phyloP scores from a whole-genome alignment of 2,329 filamentous ascomycete species.

The Fusarium odoratissimum region DNA sequence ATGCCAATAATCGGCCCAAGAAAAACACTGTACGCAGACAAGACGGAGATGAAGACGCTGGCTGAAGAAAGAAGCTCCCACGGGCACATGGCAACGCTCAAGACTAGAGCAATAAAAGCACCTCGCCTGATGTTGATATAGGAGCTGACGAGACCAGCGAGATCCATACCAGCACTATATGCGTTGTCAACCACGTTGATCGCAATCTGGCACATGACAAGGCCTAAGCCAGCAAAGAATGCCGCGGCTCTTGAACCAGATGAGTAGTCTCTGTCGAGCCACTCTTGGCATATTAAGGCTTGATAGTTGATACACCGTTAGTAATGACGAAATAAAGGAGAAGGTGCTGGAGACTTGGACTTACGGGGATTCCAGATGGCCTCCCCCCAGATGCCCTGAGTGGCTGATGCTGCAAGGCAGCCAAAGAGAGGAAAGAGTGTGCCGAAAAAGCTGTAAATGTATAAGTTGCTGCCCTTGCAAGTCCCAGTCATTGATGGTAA shows the following conservation, averaged over 20 bases:
- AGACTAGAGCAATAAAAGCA: not conserved
- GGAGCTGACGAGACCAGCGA: not conserved
- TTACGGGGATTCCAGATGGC: not conserved
- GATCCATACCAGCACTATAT: not conserved
- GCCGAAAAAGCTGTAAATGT: not conserved
- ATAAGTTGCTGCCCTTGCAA: fast-evolving
- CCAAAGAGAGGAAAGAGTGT: not conserved
- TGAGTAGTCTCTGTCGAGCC: not conserved
- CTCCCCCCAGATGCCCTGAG: fast-evolving
- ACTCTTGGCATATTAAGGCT: not conserved
- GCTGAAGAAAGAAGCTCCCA: not conserved
- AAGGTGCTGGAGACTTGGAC: fast-evolving
- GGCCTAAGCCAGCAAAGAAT: not conserved
- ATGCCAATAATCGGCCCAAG: not conserved
- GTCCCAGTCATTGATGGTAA: fast-evolving
- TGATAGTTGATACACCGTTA: not conserved
- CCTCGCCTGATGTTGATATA: not conserved
- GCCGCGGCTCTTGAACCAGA: not conserved
- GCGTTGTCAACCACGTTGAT: not conserved
- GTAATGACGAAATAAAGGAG: fast-evolving
- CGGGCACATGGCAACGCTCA: not conserved
- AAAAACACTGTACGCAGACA: not conserved
- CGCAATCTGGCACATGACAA: not conserved
- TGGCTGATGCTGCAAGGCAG: not conserved
- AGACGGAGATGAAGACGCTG: not conserved